Evolutionary conservation across 805 yeast genomes (phyloP), one percentile per base, ranked within the genome.

Genomic region (Myxozyma mucilagina): DNA sequence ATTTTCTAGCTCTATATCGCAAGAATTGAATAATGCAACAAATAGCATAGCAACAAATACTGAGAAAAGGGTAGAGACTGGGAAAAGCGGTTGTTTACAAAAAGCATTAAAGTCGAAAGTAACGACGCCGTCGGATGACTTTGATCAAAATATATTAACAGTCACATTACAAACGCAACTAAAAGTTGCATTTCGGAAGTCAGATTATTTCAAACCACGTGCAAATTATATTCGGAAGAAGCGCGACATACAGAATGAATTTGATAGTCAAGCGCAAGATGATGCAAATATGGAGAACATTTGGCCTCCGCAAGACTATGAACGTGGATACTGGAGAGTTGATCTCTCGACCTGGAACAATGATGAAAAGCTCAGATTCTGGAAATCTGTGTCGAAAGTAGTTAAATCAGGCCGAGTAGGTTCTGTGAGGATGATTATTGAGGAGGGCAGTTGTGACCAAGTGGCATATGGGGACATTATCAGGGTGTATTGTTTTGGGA

Each of bases 241-340:
- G 49, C 32, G 39, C 35, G 16, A 20, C 24, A 11, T 36, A 2
- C 14, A 4, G 1, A 47, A 35, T 2, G 10, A 13, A 34, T 35
- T 4, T 4, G 32, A 14, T 11, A 1, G 9, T 7, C 16, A 14
- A 11, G 16, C 7, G n/a, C 38, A 45, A 24, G 24, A 29, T n/a
- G 36, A 55, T 24, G 38, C 2, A 6, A 8, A 3, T 49, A 38
- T 44, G 10, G 57, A 31, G 13, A n/a, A n/a, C 1, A 51, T 34
- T 31, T 53, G 53, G 49, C 59, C 53, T 11, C 61, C 61, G 6
- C 56, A 53, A 10, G 32, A 52, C 10, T n/a, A 20, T 20, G 64
- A 61, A 32, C 61, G 61, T 3, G 64, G 64, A 6, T 56, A 48
- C 35, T 61, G 64, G 64, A 49, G 53, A 24, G 47, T 57, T 39